Percentiles rank a stretch among this genome's conserved stretches.
phyloP scores from a whole-genome alignment of 2,329 filamentous ascomycete species.

The Mollisiaceae sp. region DNA sequence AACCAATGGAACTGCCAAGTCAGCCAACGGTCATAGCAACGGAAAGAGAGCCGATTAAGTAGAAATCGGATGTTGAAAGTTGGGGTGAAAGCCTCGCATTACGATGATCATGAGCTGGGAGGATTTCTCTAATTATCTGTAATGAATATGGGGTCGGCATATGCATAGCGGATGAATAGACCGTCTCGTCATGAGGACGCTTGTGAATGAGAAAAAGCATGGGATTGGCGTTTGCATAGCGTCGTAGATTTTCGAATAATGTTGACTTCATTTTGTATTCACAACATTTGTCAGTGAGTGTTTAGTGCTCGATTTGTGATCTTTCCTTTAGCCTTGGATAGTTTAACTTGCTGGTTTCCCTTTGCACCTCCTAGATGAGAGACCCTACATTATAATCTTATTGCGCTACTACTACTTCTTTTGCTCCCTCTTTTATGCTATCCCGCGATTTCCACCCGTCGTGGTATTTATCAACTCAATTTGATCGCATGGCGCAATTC shows the following conservation, averaged over 20 bases:
- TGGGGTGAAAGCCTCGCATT: neutral
- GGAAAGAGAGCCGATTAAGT: slow-evolving; percentile 28
- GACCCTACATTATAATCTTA: too few species aligned
- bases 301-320: neutral
- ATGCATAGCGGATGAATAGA: slow-evolving; percentile 6
- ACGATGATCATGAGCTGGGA: neutral
- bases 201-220: slow-evolving; percentile 1
- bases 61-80: neutral
- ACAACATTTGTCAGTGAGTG: neutral
- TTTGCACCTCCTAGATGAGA: neutral
- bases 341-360: neutral
- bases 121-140: slow-evolving; percentile 2
- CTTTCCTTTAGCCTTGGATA: neutral
- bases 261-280: neutral
- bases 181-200: neutral
- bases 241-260: neutral
- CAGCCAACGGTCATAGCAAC: slow-evolving; percentile 31
- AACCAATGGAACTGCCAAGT: slow-evolving; percentile 32
- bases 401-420: too few species aligned
- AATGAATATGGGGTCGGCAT: neutral
- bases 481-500: too few species aligned
- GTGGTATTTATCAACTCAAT: too few species aligned
- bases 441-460: too few species aligned
- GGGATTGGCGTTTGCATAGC: slow-evolving; percentile 5
- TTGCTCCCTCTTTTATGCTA: too few species aligned